Evolutionary conservation across 2,329 filamentous ascomycete genomes (phyloP).

Genomic region (Calcarisporium arbuscula): DNA sequence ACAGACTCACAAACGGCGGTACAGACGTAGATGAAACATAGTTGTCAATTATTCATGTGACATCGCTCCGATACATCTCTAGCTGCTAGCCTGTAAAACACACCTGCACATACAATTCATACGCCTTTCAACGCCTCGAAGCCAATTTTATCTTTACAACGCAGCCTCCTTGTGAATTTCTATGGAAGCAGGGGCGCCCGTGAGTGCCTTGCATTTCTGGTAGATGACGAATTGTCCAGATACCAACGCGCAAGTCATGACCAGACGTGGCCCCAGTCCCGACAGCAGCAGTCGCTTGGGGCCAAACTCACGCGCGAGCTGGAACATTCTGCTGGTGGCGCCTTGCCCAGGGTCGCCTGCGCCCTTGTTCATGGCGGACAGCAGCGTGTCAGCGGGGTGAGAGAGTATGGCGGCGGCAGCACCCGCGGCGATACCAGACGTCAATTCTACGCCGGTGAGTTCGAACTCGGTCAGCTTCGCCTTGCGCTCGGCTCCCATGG

Average conservation of each 20-base stretch:
- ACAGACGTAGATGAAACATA: too few species aligned
- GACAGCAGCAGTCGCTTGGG: slow-evolving; percentile 39
- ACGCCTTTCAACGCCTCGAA: too few species aligned
- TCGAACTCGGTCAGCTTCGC: slow-evolving; percentile 60
- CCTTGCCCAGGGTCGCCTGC: slow-evolving; percentile 42
- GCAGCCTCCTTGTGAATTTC: slow-evolving; percentile 46
- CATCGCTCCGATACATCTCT: too few species aligned
- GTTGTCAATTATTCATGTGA: too few species aligned
- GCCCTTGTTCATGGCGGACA: slow-evolving; percentile 51
- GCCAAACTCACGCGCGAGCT: slow-evolving; percentile 45
- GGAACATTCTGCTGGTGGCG: slow-evolving; percentile 44
- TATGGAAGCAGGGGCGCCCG: slow-evolving; percentile 43
- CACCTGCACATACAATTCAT: too few species aligned
- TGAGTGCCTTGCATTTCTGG: slow-evolving; percentile 46
- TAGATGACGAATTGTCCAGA: slow-evolving; percentile 50
- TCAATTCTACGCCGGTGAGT: slow-evolving; percentile 78
- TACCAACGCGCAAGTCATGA: slow-evolving; percentile 49
- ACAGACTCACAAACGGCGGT: too few species aligned
- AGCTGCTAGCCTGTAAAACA: too few species aligned
- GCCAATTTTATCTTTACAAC: slow-evolving; percentile 11
- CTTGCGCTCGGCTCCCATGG: slow-evolving; percentile 62
- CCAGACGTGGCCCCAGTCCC: slow-evolving; percentile 42
- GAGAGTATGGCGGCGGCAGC: slow-evolving; percentile 84
- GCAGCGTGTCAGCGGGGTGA: slow-evolving; percentile 70
- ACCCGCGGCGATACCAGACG: slow-evolving; percentile 80